phyloP scores from a whole-genome alignment of 768 basidiomycete species.

The Kwoniella bestiolae region DNA sequence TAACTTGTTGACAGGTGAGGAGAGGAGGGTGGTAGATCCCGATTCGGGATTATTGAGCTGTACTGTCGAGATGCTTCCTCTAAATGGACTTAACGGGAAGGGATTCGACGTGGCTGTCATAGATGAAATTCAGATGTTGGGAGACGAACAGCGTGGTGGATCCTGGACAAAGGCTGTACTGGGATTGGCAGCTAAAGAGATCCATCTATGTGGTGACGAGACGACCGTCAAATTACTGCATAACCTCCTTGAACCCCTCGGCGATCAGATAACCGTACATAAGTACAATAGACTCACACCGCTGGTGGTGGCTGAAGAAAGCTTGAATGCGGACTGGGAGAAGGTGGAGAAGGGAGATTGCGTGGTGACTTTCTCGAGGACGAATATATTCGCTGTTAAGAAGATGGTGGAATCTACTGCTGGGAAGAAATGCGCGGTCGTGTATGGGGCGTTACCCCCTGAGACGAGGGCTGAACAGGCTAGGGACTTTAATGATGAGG shows the following conservation, averaged over 20 bases:
- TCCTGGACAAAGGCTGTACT: constrained; percentile 84
- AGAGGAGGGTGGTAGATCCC: constrained; percentile 70
- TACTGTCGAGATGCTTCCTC: constrained; percentile 88
- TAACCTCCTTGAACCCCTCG: constrained; percentile 68
- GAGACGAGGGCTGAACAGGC: constrained; percentile 92
- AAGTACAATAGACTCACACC: constrained; percentile 89
- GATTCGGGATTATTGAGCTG: constrained; percentile 70
- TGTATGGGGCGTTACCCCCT: constrained; percentile 88
- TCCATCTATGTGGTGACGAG: constrained; percentile 96
- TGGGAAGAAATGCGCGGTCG: constrained; percentile 81
- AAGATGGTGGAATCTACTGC: constrained; percentile 70
- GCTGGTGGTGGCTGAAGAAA: constrained; percentile 69
- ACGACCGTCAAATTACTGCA: constrained; percentile 81
- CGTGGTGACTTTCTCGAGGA: constrained; percentile 80
- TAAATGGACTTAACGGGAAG: constrained; percentile 23
- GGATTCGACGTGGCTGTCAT: constrained; percentile 80
- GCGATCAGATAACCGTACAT: constrained; percentile 78
- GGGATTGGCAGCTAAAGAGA: constrained; percentile 72
- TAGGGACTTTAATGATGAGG: constrained; percentile 80
- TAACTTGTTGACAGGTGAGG: constrained; percentile 91
- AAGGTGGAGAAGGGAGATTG: constrained; percentile 82
- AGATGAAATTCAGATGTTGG: constrained; percentile 97
- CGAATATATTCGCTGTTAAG: constrained; percentile 77
- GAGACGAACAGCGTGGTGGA: constrained; percentile 73
- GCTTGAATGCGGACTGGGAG: constrained; percentile 67